Conservation (phyloP, 495 filamentous ascomycete species). For the Podospora didyma region DNA sequence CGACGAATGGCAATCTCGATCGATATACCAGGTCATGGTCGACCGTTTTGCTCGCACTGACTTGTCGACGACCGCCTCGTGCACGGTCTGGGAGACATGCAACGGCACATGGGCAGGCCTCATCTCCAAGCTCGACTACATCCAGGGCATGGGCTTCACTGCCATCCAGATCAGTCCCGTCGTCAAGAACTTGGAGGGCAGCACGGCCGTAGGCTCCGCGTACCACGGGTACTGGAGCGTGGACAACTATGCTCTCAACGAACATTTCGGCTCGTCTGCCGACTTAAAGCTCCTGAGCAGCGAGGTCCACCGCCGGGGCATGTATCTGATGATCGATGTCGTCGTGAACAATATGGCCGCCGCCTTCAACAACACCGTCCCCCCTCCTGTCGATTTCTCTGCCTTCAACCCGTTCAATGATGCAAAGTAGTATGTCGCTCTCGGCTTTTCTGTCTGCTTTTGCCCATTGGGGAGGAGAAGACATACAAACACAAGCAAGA, state of each 20-base stretch:
- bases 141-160: slow-evolving; percentile 56
- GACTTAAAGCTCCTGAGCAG: slow-evolving; percentile 55
- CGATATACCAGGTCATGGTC: slow-evolving; percentile 71
- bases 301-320: slow-evolving; percentile 54
- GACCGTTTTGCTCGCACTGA: slow-evolving; percentile 62
- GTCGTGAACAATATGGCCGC: slow-evolving; percentile 68
- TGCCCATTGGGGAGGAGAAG: slow-evolving; percentile 15
- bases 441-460: slow-evolving; percentile 28
- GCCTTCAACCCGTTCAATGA: slow-evolving; percentile 1
- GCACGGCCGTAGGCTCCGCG: slow-evolving; percentile 41
- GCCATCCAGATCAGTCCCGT: slow-evolving; percentile 75
- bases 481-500: too few relatives aligned
- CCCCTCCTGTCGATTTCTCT: slow-evolving; percentile 43
- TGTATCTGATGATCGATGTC: slow-evolving; percentile 71
- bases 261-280: slow-evolving; percentile 55
- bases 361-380: slow-evolving; percentile 37
- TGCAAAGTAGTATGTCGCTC: slow-evolving; percentile 5
- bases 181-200: slow-evolving; percentile 49
- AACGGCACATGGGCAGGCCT: slow-evolving; percentile 29
- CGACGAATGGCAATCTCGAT: slow-evolving; percentile 56
- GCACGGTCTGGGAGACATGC: slow-evolving; percentile 57
- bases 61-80: slow-evolving; percentile 49
- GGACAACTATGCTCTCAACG: slow-evolving; percentile 56
- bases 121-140: slow-evolving; percentile 7
- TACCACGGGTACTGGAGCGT: slow-evolving; percentile 73